phyloP scores from a whole-genome alignment of 2,329 filamentous ascomycete species.

The Xylariaceae sp. region DNA sequence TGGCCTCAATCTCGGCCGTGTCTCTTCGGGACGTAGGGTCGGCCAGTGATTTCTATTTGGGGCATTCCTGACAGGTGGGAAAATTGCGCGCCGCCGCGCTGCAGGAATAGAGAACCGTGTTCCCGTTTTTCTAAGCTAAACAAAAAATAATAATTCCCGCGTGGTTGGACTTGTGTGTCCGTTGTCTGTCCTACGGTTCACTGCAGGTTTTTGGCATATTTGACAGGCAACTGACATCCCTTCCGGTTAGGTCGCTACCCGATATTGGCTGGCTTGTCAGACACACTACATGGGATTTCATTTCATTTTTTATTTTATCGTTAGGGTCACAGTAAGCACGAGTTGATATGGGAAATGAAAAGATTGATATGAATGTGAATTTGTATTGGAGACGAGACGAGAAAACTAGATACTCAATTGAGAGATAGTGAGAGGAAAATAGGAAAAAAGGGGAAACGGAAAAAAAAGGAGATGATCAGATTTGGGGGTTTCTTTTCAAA shows the following conservation, averaged over 20 bases:
- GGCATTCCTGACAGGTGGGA: constrained; percentile 15
- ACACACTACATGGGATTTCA: too few species aligned
- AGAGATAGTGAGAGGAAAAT: background rate
- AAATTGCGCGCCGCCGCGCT: constrained; percentile 15
- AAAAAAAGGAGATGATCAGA: background rate
- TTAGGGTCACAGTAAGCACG: constrained; percentile 1
- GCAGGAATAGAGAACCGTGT: constrained; percentile 8
- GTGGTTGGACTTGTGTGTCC: background rate
- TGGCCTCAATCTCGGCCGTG: constrained; percentile 8
- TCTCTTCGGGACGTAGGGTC: constrained; percentile 19
- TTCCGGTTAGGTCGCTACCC: constrained; percentile 20
- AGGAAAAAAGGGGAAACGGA: too few species aligned
- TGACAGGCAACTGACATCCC: constrained; percentile 9
- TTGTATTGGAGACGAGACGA: constrained; percentile 15
- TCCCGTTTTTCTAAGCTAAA: background rate
- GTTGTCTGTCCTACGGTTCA: constrained; percentile 23
- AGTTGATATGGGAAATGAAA: background rate
- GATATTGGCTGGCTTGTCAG: constrained; percentile 15
- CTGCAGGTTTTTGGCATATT: constrained; percentile 19
- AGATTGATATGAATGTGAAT: background rate
- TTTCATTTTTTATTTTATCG: background rate
- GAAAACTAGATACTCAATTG: background rate
- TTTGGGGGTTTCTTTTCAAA: background rate
- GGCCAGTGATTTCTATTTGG: constrained; percentile 18
- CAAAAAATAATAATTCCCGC: constrained; percentile 16